Base-by-base conservation (phyloP, 768 basidiomycete genomes). In the Trametes cubensis region DNA sequence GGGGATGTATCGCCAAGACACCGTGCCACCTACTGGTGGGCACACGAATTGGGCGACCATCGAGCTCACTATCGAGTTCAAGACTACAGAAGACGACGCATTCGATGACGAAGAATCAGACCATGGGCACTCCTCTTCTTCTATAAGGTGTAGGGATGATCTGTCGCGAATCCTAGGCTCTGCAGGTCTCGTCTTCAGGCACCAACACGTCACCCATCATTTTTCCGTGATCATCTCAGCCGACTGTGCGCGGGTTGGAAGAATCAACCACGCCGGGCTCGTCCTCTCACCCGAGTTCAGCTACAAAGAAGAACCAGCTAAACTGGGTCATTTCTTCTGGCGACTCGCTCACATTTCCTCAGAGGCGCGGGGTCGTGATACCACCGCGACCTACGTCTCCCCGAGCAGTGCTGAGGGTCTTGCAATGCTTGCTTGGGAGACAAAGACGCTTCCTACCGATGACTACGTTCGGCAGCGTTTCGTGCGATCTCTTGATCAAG, bases 181-280 rank as follows among this genome's bases (percentile, higher is more conserved):
- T 34, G 23, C 55, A 3, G 39, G 15, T 3, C 28, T 30, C 6
- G 23, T 56, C 18, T 50, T 62, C 34, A 21, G 6, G 3, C n/a
- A 34, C 26, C 61, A 62, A 23, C 54, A 62, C 14, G 23, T 54
- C 6, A 62, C 44, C 4, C 47, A 41, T 25, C 54, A 42, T 10
- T 62, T 57, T 40, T 7, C 39, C 4, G 48, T 62, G 30, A 20
- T 56, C n/a, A 41, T 62, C 26, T 13, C 46, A 20, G 49, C 50
- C 25, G 17, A 30, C n/a, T 21, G 10, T 23, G 39, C 45, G 0
- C 54, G 61, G 0, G 6, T 62, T n/a, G 10, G 21, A 6, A 55
- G 54, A 10, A 28, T 47, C 6, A 47, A 55, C 20, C 54, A 49
- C 15, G 20, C 48, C 0, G 26, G 30, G 5, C 41, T 52, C 4